These are phyloP conservation scores for Nicotiana otophora DNA, from an alignment of 257 asterid species.

Conservation along the genomic window DNA sequence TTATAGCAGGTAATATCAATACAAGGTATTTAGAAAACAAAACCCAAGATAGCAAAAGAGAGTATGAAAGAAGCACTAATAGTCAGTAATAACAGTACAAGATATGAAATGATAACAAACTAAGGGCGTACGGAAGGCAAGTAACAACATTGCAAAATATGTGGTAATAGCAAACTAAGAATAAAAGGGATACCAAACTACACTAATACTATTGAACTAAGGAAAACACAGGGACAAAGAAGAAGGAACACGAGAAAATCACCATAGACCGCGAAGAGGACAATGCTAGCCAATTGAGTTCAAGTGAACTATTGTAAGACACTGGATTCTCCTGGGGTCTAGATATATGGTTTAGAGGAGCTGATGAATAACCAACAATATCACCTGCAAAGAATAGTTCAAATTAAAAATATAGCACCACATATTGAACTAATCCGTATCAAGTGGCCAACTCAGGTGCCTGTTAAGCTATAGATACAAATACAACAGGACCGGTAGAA, in stretches of 20 bases:
- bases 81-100: no score
- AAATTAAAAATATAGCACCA: not conserved
- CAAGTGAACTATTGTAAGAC: slow-evolving; percentile 26
- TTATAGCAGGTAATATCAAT: no score
- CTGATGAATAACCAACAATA: slow-evolving; percentile 55
- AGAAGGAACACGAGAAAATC: slow-evolving; percentile 17
- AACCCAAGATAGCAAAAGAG: no score
- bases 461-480: not conserved
- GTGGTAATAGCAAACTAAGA: no score
- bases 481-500: not conserved
- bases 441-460: not conserved
- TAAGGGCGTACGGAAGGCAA: no score
- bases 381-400: slow-evolving; percentile 48
- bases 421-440: not conserved
- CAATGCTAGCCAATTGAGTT: slow-evolving; percentile 63
- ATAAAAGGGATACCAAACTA: no score
- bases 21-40: no score
- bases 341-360: slow-evolving; percentile 52
- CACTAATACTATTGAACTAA: no score
- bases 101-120: no score
- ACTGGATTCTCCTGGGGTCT: slow-evolving; percentile 31
- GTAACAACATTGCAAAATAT: no score
- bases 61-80: no score
- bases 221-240: not conserved
- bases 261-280: slow-evolving; percentile 60